Evolutionary conservation across 2,329 filamentous ascomycete genomes (phyloP).

Genomic region (Aspergillus amoenus): DNA sequence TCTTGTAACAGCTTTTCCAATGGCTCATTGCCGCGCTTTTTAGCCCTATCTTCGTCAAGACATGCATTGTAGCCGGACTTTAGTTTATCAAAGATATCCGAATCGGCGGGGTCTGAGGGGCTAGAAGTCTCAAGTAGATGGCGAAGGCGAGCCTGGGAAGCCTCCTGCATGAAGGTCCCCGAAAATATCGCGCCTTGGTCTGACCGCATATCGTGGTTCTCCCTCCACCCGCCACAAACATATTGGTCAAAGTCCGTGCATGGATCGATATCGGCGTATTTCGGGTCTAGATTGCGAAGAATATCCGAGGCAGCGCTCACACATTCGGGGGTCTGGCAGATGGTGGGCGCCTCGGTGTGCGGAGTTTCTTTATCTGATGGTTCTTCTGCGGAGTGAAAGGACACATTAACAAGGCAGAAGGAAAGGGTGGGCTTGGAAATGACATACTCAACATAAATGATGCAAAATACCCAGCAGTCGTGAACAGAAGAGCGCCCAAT

Average conservation of each 20-base stretch:
- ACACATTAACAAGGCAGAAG: not conserved
- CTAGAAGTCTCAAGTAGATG: slow-evolving; percentile 61
- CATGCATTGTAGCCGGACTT: slow-evolving; percentile 66
- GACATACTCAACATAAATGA: slow-evolving; percentile 7
- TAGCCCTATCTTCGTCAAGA: slow-evolving; percentile 60
- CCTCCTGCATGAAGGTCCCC: slow-evolving; percentile 61
- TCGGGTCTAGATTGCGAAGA: slow-evolving; percentile 60
- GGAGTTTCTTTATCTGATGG: slow-evolving; percentile 15
- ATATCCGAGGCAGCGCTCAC: slow-evolving; percentile 64
- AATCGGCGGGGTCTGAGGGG: slow-evolving; percentile 31
- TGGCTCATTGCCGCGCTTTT: slow-evolving; percentile 56
- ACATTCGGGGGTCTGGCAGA: slow-evolving; percentile 61
- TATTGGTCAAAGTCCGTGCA: slow-evolving; percentile 69
- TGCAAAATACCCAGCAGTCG: slow-evolving; percentile 2
- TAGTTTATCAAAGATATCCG: slow-evolving; percentile 63
- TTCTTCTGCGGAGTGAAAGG: slow-evolving; percentile 5
- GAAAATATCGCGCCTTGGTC: slow-evolving; percentile 64
- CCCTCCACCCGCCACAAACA: slow-evolving; percentile 66
- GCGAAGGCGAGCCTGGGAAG: slow-evolving; percentile 58
- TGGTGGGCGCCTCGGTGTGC: slow-evolving; percentile 17
- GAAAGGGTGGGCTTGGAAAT: not conserved
- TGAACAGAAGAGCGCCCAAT: slow-evolving; percentile 1
- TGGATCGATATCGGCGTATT: slow-evolving; percentile 64
- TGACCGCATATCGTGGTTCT: slow-evolving; percentile 62
- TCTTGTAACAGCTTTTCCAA: slow-evolving; percentile 57